These are phyloP conservation scores for Agrocybe pediades DNA, from an alignment of 768 basidiomycete genomes.

Conservation along the genomic window DNA sequence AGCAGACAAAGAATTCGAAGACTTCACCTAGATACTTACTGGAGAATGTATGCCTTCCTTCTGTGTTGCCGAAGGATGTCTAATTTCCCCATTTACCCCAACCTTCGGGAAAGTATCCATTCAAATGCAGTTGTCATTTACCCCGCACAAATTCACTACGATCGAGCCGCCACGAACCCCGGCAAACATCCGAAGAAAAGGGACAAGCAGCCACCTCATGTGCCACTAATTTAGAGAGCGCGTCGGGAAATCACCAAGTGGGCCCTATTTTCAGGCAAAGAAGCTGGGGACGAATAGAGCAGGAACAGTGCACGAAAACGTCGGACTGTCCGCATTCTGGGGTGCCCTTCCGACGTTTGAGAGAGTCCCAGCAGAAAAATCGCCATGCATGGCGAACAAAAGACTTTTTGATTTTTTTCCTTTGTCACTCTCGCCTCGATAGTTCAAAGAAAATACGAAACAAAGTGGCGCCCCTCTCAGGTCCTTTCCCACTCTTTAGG, in stretches of 20 bases:
- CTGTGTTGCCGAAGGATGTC: too few species aligned
- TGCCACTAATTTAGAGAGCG: background rate
- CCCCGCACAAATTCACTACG: background rate
- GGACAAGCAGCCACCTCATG: background rate
- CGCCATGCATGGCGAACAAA: background rate
- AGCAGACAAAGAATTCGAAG: too few species aligned
- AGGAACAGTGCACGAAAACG: background rate
- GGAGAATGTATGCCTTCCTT: too few species aligned
- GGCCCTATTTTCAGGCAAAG: background rate
- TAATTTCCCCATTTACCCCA: background rate
- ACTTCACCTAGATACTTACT: background rate
- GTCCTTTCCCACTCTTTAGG: too few species aligned
- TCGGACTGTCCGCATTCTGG: background rate
- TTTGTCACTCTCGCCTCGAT: too few species aligned
- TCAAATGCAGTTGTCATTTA: background rate
- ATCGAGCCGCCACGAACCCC: conserved; percentile 2
- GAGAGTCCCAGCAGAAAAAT: background rate
- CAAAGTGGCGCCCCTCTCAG: too few species aligned
- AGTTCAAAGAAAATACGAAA: too few species aligned
- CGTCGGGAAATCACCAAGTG: background rate
- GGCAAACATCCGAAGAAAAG: conserved; percentile 14
- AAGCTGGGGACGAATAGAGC: background rate
- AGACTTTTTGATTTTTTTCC: too few species aligned
- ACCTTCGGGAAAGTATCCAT: too few species aligned
- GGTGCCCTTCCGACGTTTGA: background rate